Base-by-base conservation (phyloP, 2,329 filamentous ascomycete genomes). In the Fusarium redolens region DNA sequence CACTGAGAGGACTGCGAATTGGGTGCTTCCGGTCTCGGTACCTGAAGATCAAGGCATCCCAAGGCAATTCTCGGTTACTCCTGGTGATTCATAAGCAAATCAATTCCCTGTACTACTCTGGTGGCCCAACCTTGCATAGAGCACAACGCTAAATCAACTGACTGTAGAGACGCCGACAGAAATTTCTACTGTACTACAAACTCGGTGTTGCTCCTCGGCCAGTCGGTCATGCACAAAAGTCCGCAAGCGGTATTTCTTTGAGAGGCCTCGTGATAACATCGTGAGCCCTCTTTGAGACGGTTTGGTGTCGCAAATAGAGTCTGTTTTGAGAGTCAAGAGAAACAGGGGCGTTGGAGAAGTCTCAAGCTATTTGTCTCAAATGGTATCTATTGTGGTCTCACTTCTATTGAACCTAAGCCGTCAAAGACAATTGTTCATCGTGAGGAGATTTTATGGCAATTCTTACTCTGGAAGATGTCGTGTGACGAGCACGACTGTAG, bases 141-240 rank as follows among this genome's bases (percentile, higher is more conserved):
- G 20, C 48, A 55, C 41, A 59, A 58, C 44, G 28, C 38, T 41
- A 47, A 28, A 51, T 60, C 41, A 35, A 44, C 30, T 54, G 52
- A 44, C 25, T 31, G 8, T 44, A 47, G 51, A 51, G 45, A 33
- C 47, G 9, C 50, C 12, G n/a, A 48, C 40, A 18, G 25, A n/a
- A 37, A 54, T 61, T 38, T 15, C 44, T 43, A 40, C 38, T 50
- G 72, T 74, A 43, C 37, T 18, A 74, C 72, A 20, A 44, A 18
- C 20, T 37, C 31, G 50, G 47, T 56, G 60, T 59, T 50, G 30
- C 58, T 63, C 37, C 52, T 61, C 56, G 35, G 47, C 10, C 61
- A 59, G 45, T 59, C 44, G 38, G 40, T 30, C 51, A 66, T 61
- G 25, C 28, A 41, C 28, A 54, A 61, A 54, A 50, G 48, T 55